Conservation (phyloP, 2,329 filamentous ascomycete species). For the Diaporthe capsici region DNA sequence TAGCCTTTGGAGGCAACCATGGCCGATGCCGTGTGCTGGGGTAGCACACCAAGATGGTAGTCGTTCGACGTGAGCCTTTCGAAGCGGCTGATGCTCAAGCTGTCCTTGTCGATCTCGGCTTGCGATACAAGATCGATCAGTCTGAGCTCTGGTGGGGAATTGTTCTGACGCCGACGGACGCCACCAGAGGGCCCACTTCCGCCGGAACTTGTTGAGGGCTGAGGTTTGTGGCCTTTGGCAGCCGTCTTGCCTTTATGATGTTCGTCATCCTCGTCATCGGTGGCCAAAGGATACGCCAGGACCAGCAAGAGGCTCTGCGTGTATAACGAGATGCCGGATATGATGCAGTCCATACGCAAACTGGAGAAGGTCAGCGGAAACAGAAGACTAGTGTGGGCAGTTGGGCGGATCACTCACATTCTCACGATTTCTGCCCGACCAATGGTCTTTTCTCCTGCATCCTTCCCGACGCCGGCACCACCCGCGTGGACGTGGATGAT, state of each 20-base stretch:
- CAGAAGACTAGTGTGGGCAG: background rate
- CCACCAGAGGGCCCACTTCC: constrained; percentile 75
- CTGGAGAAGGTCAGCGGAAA: constrained; percentile 60
- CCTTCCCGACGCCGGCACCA: constrained; percentile 74
- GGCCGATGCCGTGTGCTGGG: constrained; percentile 75
- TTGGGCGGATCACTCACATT: constrained; percentile 73
- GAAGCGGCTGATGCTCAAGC: constrained; percentile 86
- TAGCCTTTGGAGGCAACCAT: constrained; percentile 78
- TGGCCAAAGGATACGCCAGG: constrained; percentile 88
- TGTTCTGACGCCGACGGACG: constrained; percentile 80
- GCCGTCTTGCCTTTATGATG: constrained; percentile 52
- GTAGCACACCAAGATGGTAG: constrained; percentile 90
- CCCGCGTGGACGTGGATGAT: constrained; percentile 91
- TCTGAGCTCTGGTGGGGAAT: constrained; percentile 87
- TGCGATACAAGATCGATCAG: constrained; percentile 92
- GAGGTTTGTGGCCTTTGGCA: constrained; percentile 57
- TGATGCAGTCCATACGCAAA: constrained; percentile 95
- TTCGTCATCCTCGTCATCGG: constrained; percentile 74
- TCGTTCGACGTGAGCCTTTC: constrained; percentile 89
- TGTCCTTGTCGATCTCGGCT: constrained; percentile 89
- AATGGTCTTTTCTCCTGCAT: constrained; percentile 77
- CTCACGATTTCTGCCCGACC: constrained; percentile 92
- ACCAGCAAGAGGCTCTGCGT: constrained; percentile 91
- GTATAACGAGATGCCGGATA: constrained; percentile 97
- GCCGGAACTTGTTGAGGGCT: constrained; percentile 61